Base-by-base conservation (phyloP, 495 filamentous ascomycete species). In the Glonium stellatum region DNA sequence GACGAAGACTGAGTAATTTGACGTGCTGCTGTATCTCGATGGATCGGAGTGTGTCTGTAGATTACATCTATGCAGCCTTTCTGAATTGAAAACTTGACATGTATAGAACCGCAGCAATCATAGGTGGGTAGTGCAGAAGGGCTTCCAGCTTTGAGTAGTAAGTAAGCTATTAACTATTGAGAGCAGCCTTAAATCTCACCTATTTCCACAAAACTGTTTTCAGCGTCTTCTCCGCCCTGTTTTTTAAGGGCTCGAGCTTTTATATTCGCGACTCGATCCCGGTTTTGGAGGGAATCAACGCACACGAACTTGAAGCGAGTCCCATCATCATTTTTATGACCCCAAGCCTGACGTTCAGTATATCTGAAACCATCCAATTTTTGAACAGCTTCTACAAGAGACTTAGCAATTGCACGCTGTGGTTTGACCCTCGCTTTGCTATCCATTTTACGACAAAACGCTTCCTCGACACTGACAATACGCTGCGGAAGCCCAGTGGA, bases 271-370 rank as follows among this genome's bases (percentile, higher is more conserved):
- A 57, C 55, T 10, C 64, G 59, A 34, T 60, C 51, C 1, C 44
- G 55, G 42, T 63, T 66, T 41, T 66, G 63, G 15, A 58, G 59
- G 8, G 53, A 59, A 35, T 66, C 64, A 5, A 46, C 47, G 35
- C 59, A 66, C 9, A 66, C 57, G 41, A 54, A 63, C 31, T 66
- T 63, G 60, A 66, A 62, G 18, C 60, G 55, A n/a, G 47, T 54
- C 1, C 64, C 64, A 41, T 66, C 55, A 15, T 22, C 55, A 34
- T 58, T 58, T 4, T 58, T 59, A 25, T 50, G 58, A 25, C 54
- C 61, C 19, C 39, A 22, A 25, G 63, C 63, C 11, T 65, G 59
- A 44, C 60, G 59, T 35, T 66, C 64, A 1, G 44, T 35, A 31
- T 66, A 66, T 48, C 60, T 59, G 64, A 59, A 66, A 0, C 52